Conservation (phyloP, 768 basidiomycete genomes). For the Lentinula raphanica region DNA sequence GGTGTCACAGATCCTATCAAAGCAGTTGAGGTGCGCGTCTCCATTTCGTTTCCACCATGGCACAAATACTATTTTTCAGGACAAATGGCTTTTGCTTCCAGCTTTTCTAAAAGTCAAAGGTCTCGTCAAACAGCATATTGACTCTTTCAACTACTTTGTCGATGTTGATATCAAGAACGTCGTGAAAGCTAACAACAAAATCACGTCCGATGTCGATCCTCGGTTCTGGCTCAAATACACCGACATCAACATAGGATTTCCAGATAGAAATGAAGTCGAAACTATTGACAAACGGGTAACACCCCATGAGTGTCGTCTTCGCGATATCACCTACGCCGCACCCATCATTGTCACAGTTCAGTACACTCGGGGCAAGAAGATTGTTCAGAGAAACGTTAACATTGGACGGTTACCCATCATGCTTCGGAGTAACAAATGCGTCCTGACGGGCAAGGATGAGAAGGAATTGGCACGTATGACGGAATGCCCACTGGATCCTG, state of each 20-base stretch:
- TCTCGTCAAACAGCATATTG: conserved; percentile 97
- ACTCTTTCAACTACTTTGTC: conserved; percentile 98
- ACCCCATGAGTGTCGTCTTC: conserved; percentile 94
- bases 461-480: conserved; percentile 88
- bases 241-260: conserved; percentile 90
- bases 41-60: conserved; percentile 6
- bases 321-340: conserved; percentile 92
- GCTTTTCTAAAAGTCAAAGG: conserved; percentile 98
- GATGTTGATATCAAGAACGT: conserved; percentile 97
- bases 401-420: conserved; percentile 95
- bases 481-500: conserved; percentile 97
- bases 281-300: conserved; percentile 80
- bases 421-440: conserved; percentile 93
- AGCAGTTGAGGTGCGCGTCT: conserved; percentile 71
- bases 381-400: conserved; percentile 81
- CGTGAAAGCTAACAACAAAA: conserved; percentile 86
- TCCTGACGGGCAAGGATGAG: conserved; percentile 71
- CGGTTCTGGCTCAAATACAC: conserved; percentile 95
- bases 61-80: conserved; percentile 39
- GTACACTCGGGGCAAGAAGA: conserved; percentile 88
- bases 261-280: conserved; percentile 81
- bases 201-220: conserved; percentile 95
- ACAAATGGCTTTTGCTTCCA: conserved; percentile 97
- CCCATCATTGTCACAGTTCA: conserved; percentile 92
- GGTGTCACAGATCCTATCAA: conserved; percentile 88